A percentile compares a stretch with the other conserved stretches of the same genome.
Evolutionary conservation across 1,284 basidiomycete species (phyloP).

Genomic region (Cystobasidium pallidum): DNA sequence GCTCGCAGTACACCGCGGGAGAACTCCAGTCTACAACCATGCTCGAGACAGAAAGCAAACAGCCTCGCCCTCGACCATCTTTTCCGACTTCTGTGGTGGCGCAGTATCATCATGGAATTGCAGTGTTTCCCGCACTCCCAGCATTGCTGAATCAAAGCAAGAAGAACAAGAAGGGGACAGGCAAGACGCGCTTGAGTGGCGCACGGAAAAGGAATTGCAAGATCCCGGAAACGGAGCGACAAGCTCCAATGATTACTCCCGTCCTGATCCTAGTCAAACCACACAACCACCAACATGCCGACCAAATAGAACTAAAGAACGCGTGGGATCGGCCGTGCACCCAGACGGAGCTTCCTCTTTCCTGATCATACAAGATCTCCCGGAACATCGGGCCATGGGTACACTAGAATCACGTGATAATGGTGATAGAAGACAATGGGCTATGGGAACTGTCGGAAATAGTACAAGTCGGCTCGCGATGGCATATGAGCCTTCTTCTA

Average conservation of each 20-base stretch:
- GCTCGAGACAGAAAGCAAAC: not conserved
- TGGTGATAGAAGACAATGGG: no score
- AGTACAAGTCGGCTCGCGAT: no score
- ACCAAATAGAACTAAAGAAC: not conserved
- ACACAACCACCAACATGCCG: not conserved
- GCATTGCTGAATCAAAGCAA: not conserved
- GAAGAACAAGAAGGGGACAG: not conserved
- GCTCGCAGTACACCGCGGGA: not conserved
- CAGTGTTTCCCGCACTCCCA: not conserved
- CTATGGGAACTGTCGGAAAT: no score
- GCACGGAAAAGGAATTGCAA: not conserved
- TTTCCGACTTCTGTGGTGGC: not conserved
- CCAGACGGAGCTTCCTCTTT: not conserved
- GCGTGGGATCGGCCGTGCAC: not conserved
- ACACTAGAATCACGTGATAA: not conserved
- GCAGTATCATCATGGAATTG: not conserved
- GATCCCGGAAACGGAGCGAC: not conserved
- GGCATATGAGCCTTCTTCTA: no score
- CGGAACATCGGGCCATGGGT: not conserved
- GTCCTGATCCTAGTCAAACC: not conserved
- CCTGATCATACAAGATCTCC: no score
- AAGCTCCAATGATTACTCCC: not conserved
- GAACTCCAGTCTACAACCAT: not conserved
- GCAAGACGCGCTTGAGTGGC: not conserved
- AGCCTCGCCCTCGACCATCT: slow-evolving; percentile 20